phyloP scores from a whole-genome alignment of 202 grass and related monocot species.

The Dendrocalamus latiflorus region DNA sequence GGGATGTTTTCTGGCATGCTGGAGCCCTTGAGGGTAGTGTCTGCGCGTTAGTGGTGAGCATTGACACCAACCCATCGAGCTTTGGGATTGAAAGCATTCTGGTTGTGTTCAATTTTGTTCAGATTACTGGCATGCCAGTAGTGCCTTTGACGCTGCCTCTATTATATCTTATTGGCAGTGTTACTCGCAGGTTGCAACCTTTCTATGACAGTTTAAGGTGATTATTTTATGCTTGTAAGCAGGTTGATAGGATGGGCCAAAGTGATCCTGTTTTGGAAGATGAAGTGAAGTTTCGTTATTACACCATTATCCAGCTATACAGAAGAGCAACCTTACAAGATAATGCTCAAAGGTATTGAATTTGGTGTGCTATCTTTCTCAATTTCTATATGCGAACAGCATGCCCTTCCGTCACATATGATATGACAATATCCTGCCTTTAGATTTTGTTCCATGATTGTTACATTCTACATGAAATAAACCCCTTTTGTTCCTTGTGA shows the following conservation, averaged over 20 bases:
- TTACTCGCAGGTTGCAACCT: background rate
- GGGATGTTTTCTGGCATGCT: conserved; percentile 99
- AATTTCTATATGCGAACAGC: background rate
- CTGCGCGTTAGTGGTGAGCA: conserved; percentile 78
- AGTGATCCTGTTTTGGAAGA: conserved; percentile 91
- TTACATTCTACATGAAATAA: conserved; percentile 16
- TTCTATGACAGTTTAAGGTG: background rate
- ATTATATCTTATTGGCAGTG: background rate
- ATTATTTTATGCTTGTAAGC: conserved; percentile 30
- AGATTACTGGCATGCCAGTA: background rate
- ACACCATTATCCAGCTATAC: conserved; percentile 91
- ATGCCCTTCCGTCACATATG: background rate
- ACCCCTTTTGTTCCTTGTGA: background rate
- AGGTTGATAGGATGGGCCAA: conserved; percentile 77
- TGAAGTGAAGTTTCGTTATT: conserved; percentile 95
- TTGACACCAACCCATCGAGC: background rate
- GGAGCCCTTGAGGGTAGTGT: conserved; percentile 91
- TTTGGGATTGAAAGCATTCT: background rate
- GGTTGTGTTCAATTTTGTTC: background rate
- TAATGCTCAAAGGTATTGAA: conserved; percentile 82
- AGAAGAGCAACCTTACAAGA: conserved; percentile 94
- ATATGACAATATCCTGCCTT: background rate
- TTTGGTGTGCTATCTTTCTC: background rate
- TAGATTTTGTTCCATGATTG: background rate
- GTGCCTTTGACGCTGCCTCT: background rate